Conservation (phyloP, 2,329 filamentous ascomycete genomes). For the Diplodia seriata region DNA sequence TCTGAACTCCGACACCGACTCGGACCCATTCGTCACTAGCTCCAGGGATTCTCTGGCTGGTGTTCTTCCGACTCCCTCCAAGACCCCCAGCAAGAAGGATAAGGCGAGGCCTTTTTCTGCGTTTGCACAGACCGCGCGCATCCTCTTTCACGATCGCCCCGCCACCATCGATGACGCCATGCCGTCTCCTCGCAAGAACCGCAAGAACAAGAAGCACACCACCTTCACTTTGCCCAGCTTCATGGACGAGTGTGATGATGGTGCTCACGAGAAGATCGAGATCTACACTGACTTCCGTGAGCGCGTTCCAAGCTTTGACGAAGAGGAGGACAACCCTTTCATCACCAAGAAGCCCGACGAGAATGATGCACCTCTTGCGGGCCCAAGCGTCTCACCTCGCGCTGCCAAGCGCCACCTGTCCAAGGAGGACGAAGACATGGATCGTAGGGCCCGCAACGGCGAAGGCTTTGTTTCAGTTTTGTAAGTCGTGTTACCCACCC, state of each 20-base stretch:
- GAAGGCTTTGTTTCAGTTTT: conserved; percentile 80
- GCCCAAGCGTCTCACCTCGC: conserved; percentile 10
- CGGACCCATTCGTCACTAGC: conserved; percentile 25
- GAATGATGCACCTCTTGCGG: conserved; percentile 50
- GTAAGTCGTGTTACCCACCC: conserved; percentile 61
- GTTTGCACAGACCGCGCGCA: conserved; percentile 58
- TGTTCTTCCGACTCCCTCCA: conserved; percentile 79
- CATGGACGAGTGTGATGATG: conserved; percentile 60
- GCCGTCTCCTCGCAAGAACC: conserved; percentile 65
- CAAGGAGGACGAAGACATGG: conserved; percentile 66
- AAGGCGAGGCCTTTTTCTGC: conserved; percentile 47
- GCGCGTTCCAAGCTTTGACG: conserved; percentile 70
- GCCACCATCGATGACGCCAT: conserved; percentile 64
- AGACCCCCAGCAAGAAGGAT: conserved; percentile 70
- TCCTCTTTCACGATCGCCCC: conserved; percentile 68
- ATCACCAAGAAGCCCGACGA: conserved; percentile 58
- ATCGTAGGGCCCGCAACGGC: conserved; percentile 68
- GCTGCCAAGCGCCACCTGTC: conserved; percentile 56
- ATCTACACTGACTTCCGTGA: conserved; percentile 85
- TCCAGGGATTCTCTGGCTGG: conserved; percentile 39
- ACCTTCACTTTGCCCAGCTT: conserved; percentile 48
- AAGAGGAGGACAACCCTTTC: conserved; percentile 75
- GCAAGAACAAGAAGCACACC: conserved; percentile 61
- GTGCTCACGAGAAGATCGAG: conserved; percentile 60
- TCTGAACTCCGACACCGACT: conserved; percentile 27